phyloP scores from a whole-genome alignment of 1,284 basidiomycete species.

The Ustilago xerochloae region DNA sequence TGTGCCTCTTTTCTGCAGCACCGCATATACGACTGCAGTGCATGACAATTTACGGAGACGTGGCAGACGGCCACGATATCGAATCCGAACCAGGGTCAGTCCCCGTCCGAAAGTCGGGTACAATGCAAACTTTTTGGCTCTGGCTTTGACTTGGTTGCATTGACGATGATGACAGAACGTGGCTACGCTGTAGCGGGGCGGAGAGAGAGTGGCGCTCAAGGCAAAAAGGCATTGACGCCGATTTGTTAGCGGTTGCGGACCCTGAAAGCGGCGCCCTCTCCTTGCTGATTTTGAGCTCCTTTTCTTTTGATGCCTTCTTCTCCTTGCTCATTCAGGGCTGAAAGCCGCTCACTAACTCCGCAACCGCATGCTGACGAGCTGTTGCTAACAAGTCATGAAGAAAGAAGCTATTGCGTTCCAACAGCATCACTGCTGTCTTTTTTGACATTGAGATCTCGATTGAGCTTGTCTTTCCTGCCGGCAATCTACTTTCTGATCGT shows the following conservation, averaged over 20 bases:
- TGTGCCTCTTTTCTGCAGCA: background rate
- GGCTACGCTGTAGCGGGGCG: no score
- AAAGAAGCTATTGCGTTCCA: no score
- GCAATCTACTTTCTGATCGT: background rate
- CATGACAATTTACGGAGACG: background rate
- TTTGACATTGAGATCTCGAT: no score
- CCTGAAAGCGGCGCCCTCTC: background rate
- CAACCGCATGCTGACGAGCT: no score
- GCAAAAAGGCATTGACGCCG: background rate
- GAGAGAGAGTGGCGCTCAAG: no score
- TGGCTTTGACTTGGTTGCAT: background rate
- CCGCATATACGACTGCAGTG: background rate
- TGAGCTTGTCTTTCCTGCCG: background rate
- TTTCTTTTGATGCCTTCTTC: background rate
- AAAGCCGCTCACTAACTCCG: no score
- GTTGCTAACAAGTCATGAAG: no score
- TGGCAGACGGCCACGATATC: background rate
- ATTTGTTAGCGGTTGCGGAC: no score
- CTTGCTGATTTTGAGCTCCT: background rate
- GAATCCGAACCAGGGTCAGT: background rate
- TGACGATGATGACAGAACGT: background rate
- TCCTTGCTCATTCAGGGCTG: background rate
- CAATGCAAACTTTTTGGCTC: background rate
- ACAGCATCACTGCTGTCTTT: no score
- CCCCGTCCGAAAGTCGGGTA: background rate